phyloP scores from a whole-genome alignment of 352 stramenopile genomes.

The Phytophthora sp. region DNA sequence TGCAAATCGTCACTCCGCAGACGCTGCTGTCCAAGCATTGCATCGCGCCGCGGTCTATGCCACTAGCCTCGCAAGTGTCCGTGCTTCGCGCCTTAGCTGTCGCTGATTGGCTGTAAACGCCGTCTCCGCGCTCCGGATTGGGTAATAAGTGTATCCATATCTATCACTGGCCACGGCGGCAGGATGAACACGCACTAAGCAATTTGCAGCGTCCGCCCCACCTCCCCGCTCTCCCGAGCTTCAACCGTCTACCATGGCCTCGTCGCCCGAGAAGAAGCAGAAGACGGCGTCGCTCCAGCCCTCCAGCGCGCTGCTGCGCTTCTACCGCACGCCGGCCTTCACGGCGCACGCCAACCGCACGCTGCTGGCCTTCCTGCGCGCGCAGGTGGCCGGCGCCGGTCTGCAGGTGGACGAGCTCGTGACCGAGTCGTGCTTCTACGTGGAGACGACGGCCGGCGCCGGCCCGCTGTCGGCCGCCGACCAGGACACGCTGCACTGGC shows the following conservation, averaged over 20 bases:
- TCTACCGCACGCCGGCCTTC: conserved; percentile 81
- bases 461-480: conserved; percentile 57
- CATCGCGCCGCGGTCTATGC: neutral
- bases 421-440: conserved; percentile 98
- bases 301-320: conserved; percentile 57
- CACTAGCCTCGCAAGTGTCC: no score
- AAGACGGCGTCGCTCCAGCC: conserved; percentile 45
- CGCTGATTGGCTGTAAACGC: neutral
- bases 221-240: conserved; percentile 8
- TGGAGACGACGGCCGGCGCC: conserved; percentile 73
- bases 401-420: conserved; percentile 66
- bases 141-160: conserved; percentile 5
- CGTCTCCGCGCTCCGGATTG: neutral
- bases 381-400: conserved; percentile 27
- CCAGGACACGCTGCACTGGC: conserved; percentile 91
- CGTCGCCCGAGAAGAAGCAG: conserved; percentile 71
- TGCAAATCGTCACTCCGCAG: conserved; percentile 10
- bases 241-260: conserved; percentile 42
- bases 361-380: conserved; percentile 47
- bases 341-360: conserved; percentile 68
- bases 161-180: conserved; percentile 4
- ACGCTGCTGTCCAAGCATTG: conserved; percentile 21
- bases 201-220: conserved; percentile 34
- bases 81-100: neutral
- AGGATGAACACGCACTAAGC: conserved; percentile 22